Conservation (phyloP, 1,284 basidiomycete genomes). For the Papiliotrema nemorosa region DNA sequence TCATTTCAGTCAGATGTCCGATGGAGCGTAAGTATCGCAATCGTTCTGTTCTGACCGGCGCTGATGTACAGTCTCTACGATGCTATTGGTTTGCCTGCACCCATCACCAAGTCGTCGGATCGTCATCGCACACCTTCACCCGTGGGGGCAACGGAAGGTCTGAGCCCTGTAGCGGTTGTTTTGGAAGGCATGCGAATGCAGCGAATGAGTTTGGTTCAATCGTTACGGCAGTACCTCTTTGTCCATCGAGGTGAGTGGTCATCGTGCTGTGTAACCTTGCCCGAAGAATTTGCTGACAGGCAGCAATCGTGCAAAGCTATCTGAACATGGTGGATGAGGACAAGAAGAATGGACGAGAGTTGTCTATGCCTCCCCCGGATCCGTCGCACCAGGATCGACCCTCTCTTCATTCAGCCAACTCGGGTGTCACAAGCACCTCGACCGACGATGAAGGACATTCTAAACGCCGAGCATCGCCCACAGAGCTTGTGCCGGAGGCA, state of each 20-base stretch:
- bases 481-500: slow-evolving; percentile 34
- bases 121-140: slow-evolving; percentile 55
- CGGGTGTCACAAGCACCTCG: background rate
- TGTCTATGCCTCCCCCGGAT: background rate
- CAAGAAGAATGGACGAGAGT: background rate
- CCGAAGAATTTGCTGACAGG: background rate
- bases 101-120: slow-evolving; percentile 21
- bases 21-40: background rate
- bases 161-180: slow-evolving; percentile 68
- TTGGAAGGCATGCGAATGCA: slow-evolving; percentile 86
- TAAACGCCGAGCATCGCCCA: slow-evolving; percentile 42
- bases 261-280: too few relatives aligned
- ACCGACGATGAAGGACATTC: slow-evolving; percentile 40
- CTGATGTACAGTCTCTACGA: background rate
- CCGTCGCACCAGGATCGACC: slow-evolving; percentile 2
- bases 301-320: slow-evolving; percentile 72
- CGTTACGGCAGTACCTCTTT: slow-evolving; percentile 82
- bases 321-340: slow-evolving; percentile 66
- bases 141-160: slow-evolving; percentile 57
- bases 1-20: background rate
- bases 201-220: slow-evolving; percentile 86
- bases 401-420: background rate
- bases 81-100: slow-evolving; percentile 4
- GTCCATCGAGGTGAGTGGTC: slow-evolving; percentile 63
- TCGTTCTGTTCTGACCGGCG: background rate